Base-by-base conservation (phyloP, 2,329 filamentous ascomycete species). In the Ophiostoma sp. region DNA sequence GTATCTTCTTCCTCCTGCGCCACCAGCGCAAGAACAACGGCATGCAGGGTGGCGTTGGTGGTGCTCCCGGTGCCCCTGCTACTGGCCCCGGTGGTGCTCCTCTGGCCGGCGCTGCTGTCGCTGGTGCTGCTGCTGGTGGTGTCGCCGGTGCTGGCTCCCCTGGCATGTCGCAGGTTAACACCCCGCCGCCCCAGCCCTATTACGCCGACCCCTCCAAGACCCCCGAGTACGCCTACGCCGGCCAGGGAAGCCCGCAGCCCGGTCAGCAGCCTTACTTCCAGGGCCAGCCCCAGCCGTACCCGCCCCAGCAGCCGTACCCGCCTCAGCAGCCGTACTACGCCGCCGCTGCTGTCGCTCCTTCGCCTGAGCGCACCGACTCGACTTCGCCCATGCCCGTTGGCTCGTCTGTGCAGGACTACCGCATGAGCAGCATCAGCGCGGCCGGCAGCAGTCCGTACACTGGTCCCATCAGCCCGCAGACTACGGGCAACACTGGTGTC, bases 1-100 rank as follows among this genome's bases (percentile, higher is more conserved):
- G 72, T 59, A 75, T 79, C 71, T 77, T 79, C 72, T 76, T 79
- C 61, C 50, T 82, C 25, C 71, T 79, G 64, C 80, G 79, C 31
- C 33, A 31, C 66, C 28, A 61, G 50, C 71, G 72, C 64, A 74
- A 74, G n/a, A 69, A 70, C 4, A 63, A 36, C 42, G 69, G 25
- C 39, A 45, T 45, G 25, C 33, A 45, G 22, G 36, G n/a, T 15
- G 19, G 48, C 9, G 48, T 28, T 3, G 52, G 33, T n/a, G 69
- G 57, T 15, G 59, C 28, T 4, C n/a, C 61, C 0, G 71, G 59
- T 42, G 63, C 33, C 15, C 71, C 71, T 17, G 71, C 61, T 9
- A 6, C 48, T 48, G 69, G 52, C 25, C 25, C 57, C 33, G 25
- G 19, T 19, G 61, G 39, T 36, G 25, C 42, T 22, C 69, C 69